Percentiles rank a stretch among this genome's conserved stretches.
phyloP scores from a whole-genome alignment of 768 basidiomycete species.

The Podaxis sp. region DNA sequence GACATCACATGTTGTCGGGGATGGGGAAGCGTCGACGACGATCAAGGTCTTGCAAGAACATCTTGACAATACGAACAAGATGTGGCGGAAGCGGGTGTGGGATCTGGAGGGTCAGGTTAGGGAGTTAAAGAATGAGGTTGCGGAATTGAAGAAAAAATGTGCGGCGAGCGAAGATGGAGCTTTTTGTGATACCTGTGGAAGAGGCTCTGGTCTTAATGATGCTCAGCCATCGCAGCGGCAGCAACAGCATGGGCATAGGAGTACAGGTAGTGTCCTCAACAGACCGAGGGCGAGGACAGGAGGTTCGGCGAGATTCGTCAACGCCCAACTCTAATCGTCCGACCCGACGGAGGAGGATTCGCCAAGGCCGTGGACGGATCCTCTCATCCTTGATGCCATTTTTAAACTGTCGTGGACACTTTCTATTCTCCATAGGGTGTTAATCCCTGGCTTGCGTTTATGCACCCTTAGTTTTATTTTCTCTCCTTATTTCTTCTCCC shows the following conservation, averaged over 20 bases:
- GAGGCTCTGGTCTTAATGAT: conserved; percentile 20
- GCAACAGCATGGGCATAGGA: neutral
- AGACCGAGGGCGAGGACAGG: conserved; percentile 72
- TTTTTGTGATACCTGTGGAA: conserved; percentile 64
- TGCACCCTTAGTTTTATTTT: neutral
- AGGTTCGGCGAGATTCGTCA: conserved; percentile 60
- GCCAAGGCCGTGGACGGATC: neutral
- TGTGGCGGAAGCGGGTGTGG: conserved; percentile 74
- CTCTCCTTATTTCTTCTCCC: neutral
- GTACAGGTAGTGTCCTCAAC: conserved; percentile 47
- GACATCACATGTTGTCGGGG: neutral
- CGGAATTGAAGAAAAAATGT: conserved; percentile 39
- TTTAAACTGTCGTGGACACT: neutral
- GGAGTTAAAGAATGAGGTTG: conserved; percentile 69
- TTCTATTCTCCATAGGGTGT: neutral
- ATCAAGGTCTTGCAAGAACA: conserved; percentile 63
- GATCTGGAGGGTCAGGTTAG: conserved; percentile 75
- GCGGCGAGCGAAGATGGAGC: conserved; percentile 29
- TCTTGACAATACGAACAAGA: conserved; percentile 52
- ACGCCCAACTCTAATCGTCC: conserved; percentile 35
- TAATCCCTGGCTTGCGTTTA: neutral
- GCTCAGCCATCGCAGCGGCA: neutral
- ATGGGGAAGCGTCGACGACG: conserved; percentile 26
- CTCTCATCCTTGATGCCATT: neutral
- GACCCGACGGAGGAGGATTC: conserved; percentile 5